Percentiles rank a stretch among this genome's conserved stretches.
These are phyloP conservation scores for Aschersonia sp. DNA, from an alignment of 2,329 filamentous ascomycete genomes.

Conservation along the genomic window DNA sequence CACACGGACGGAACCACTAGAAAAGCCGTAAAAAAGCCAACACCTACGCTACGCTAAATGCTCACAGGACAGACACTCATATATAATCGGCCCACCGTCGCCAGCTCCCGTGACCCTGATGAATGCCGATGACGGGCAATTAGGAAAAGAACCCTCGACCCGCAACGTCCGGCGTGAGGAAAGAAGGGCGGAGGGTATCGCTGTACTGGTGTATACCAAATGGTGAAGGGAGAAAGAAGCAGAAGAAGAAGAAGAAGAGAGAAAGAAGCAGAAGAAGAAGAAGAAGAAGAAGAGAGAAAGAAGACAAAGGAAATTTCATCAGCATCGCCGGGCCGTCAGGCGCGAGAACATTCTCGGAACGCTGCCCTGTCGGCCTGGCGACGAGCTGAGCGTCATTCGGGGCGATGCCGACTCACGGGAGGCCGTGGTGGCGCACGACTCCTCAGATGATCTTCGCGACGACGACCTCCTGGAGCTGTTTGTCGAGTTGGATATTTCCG, in stretches of 20 bases:
- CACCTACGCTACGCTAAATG: too few species aligned
- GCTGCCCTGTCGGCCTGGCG: conserved; percentile 4
- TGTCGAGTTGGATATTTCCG: neutral
- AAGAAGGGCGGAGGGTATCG: too few species aligned
- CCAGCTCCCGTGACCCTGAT: too few species aligned
- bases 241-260: neutral
- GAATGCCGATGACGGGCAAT: too few species aligned
- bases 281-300: neutral
- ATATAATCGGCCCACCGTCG: too few species aligned
- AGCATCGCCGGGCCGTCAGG: conserved; percentile 3
- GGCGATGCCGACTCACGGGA: conserved; percentile 3
- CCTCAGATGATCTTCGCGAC: conserved; percentile 2
- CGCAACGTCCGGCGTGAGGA: too few species aligned
- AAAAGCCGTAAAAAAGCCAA: too few species aligned
- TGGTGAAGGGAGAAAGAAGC: too few species aligned
- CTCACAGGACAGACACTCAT: too few species aligned
- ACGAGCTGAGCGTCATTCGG: conserved; percentile 5
- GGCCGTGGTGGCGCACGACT: conserved; percentile 1
- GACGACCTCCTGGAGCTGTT: conserved; percentile 1
- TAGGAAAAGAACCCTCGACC: too few species aligned
- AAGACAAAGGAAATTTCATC: neutral
- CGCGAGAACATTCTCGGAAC: conserved; percentile 5
- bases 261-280: neutral
- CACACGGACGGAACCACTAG: too few species aligned
- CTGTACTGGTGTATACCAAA: too few species aligned